Base-by-base conservation (phyloP, 176 grass and related monocot genomes). In the Carex cristatella region DNA sequence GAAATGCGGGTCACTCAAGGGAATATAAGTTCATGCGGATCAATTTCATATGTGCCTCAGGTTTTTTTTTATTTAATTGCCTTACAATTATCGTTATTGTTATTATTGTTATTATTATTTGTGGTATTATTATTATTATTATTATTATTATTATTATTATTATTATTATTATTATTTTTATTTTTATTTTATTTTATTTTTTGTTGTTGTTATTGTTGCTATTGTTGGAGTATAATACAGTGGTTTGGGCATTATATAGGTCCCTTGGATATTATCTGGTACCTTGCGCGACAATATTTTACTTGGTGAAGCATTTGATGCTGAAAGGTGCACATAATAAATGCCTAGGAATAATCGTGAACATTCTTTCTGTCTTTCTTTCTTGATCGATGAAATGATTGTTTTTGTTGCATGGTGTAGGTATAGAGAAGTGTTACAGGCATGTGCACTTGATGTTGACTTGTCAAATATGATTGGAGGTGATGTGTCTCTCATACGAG, bases 261-360 rank as follows among this genome's bases (percentile, higher is more conserved):
- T 94, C 59, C 95, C 95, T 63, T 98, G 95, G 95, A 94, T 98
- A 61, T 84, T 93, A 64, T 94, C 89, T 74, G 95, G 95, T 82
- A 91, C 92, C 71, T 33, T 93, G 80, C 89, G 89, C 37, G 91
- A 94, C 64, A 98, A 98, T 86, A 91, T 98, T 91, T 91, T 98
- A 86, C 81, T 98, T 85, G 95, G 92, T 81, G 89, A 92, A 82
- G 84, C 92, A 81, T 93, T 91, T 75, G 86, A 98, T 68, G 18
- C 89, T 81, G 86, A 27, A 86, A 94, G 95, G 95, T 94, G 10
- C 18, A 16, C 33, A 65, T 64, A 54, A 18, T 37, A 79, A 58
- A 62, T 13, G 38, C 44, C 73, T 86, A 74, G 40, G 27, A 62
- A 6, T 72, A 80, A 66, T 49, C 7, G n/a, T 27, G 35, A 27